Base-by-base conservation (phyloP, 2,329 filamentous ascomycete species). In the Fusarium sulawesiense region DNA sequence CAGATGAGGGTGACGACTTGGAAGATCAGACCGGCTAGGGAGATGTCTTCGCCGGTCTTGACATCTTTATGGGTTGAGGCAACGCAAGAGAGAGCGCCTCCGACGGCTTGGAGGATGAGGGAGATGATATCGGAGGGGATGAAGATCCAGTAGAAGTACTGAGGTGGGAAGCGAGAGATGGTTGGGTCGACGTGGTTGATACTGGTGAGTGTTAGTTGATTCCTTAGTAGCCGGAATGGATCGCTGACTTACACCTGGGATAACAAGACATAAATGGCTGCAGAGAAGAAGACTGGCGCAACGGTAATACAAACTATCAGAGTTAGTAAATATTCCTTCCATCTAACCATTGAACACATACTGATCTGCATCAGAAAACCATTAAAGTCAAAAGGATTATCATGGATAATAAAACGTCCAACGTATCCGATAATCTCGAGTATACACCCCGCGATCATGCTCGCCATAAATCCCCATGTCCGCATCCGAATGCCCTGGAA, bases 351-450 rank as follows among this genome's bases (percentile, higher is more conserved):
- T n/a, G n/a, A 20, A 5, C 7, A 74, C 72, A n/a, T 88, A 84
- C 84, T 81, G 62, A 91, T 90, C 74, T 92, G 87, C n/a, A 90
- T 84, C 71, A 91, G 81, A 73, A 92, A 92, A 0, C 83, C 87
- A 11, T 73, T 74, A 72, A 89, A 85, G 45, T 75, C 79, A 72
- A 88, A 91, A 0, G 88, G 87, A 61, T 90, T 86, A 34, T 83
- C 65, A 65, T 86, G 80, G 46, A 89, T 80, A 57, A 88, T 75
- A 29, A 91, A 78, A 5, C 89, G 83, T 3, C 87, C 90, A 2
- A 79, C 78, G 64, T 92, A 92, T 29, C 90, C 89, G 30, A 89
- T 73, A 20, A 90, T 84, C 74, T 90, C 89, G 49, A 84, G 79
- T 12, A 85, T 62, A 70, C 84, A 87, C 29, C 89, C 89, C 8